A percentile compares a stretch with the other conserved stretches of the same genome.
Evolutionary conservation across 352 stramenopile genomes (phyloP).

Genomic region (Pythium folliculosum): DNA sequence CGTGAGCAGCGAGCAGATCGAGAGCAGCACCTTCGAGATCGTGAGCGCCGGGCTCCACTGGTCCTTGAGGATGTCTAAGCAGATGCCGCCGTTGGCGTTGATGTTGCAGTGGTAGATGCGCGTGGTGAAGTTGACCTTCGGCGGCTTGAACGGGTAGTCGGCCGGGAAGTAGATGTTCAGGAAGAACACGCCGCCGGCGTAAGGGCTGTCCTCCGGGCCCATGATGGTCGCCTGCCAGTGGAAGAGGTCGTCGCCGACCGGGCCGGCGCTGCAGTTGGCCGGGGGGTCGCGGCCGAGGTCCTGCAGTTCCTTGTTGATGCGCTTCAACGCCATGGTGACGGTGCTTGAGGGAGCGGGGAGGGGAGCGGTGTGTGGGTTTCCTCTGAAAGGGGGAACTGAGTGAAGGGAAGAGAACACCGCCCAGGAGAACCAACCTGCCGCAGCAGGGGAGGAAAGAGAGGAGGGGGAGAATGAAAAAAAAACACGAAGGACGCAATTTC

Average conservation of each 20-base stretch:
- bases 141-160: constrained; percentile 99
- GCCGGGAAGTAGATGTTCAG: constrained; percentile 99
- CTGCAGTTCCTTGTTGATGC: constrained; percentile 96
- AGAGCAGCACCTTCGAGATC: constrained; percentile 99
- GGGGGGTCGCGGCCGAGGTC: constrained; percentile 95
- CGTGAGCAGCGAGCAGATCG: constrained; percentile 99
- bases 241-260: constrained; percentile 98
- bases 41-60: constrained; percentile 99
- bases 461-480: constrained; percentile 15
- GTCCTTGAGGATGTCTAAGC: constrained; percentile 99
- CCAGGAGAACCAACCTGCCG: not conserved
- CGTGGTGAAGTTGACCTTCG: constrained; percentile 99
- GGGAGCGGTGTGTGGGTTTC: constrained; percentile 23
- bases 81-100: constrained; percentile 99
- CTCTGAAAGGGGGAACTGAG: constrained; percentile 34
- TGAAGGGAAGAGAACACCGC: constrained; percentile 25
- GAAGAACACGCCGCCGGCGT: constrained; percentile 98
- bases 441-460: not conserved
- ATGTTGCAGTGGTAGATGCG: constrained; percentile 99
- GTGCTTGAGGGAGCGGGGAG: not conserved
- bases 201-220: constrained; percentile 98
- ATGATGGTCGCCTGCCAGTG: constrained; percentile 98
- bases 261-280: constrained; percentile 97
- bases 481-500: constrained; percentile 7
- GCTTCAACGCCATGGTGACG: constrained; percentile 89